Base-by-base conservation (phyloP, 495 filamentous ascomycete genomes). In the Podospora comata region DNA sequence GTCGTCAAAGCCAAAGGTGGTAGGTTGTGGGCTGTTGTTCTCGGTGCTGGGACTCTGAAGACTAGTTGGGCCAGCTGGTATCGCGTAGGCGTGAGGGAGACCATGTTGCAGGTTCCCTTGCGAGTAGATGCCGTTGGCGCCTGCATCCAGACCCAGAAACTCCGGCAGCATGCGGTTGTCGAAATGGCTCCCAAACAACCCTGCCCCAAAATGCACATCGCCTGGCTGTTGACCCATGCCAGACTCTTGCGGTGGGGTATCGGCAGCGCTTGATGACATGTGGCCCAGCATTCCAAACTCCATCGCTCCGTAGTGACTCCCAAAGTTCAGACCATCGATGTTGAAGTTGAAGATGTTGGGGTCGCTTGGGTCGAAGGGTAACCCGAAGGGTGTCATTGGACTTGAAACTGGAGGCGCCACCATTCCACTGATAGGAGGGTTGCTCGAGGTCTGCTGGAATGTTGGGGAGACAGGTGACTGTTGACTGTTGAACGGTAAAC, bases 201-300 rank as follows among this genome's bases (percentile, higher is more conserved):
- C 77, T 11, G 81, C 76, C 32, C 79, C 79, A 70, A 79, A 84
- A 61, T 73, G 74, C 23, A 80, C 77, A 56, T 80, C 82, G 5
- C 74, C 74, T 55, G 72, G 79, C 28, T 72, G 71, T 28, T 74
- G 77, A 19, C 77, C 74, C 66, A 84, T 75, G 19, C 76, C 72
- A 44, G 77, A 76, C 65, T 96, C 92, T 68, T 82, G 88, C 16
- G 90, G 87, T 5, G 88, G 89, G 2, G 91, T 92, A 65, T 94
- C 92, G 20, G 87, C 90, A 2, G 91, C 92, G 1, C 91, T 92
- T 19, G 89, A 92, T 32, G 92, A 91, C 91, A 99, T 94, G 73
- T 97, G 93, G 20, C 92, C 91, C 4, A 99, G 87, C 87, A 97
- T 96, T 23, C 92, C 89, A 74, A 97, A 97, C 76, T 99, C 95